Conservation (phyloP, 106 monocot species). For the Narthecium ossifragum region DNA sequence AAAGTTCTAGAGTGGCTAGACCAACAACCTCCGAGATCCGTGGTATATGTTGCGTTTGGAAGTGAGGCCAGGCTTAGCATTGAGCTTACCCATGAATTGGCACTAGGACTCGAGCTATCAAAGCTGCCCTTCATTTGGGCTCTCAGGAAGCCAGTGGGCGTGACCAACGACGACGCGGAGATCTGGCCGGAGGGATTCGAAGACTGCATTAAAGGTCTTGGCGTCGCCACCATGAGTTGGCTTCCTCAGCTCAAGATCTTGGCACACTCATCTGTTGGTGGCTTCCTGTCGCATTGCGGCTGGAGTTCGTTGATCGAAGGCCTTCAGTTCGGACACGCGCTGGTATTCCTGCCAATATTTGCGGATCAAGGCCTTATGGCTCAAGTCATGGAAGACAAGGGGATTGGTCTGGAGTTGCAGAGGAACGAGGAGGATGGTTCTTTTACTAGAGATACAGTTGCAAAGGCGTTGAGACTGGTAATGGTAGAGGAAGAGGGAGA, state of each 20-base stretch:
- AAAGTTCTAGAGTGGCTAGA: slow-evolving; percentile 19
- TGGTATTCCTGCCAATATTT: slow-evolving; percentile 16
- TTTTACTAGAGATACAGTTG: slow-evolving; percentile 13
- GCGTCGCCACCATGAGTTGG: slow-evolving; percentile 18
- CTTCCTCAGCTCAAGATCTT: slow-evolving; percentile 26
- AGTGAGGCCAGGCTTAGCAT: slow-evolving; percentile 16
- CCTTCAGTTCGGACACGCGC: slow-evolving; percentile 2
- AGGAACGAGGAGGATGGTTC: slow-evolving; percentile 12
- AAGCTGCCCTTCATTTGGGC: slow-evolving; percentile 32
- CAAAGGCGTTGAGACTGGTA: slow-evolving; percentile 6
- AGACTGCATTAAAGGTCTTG: slow-evolving; percentile 3
- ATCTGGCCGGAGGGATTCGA: slow-evolving; percentile 26
- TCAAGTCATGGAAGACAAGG: slow-evolving; percentile 5
- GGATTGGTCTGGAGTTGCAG: slow-evolving; percentile 6
- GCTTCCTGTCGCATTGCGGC: slow-evolving; percentile 26
- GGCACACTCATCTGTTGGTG: slow-evolving; percentile 18
- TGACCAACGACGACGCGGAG: not conserved
- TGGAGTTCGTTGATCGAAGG: slow-evolving; percentile 24
- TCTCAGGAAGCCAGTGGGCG: slow-evolving; percentile 4
- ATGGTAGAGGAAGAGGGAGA: slow-evolving; percentile 9
- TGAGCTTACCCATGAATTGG: slow-evolving; percentile 22
- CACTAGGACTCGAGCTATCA: slow-evolving; percentile 24
- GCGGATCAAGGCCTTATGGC: slow-evolving; percentile 22
- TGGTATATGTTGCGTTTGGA: slow-evolving; percentile 27
- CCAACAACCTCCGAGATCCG: slow-evolving; percentile 1